Evolutionary conservation across 2,329 filamentous ascomycete species (phyloP).

Genomic region (Shiraia sp.): DNA sequence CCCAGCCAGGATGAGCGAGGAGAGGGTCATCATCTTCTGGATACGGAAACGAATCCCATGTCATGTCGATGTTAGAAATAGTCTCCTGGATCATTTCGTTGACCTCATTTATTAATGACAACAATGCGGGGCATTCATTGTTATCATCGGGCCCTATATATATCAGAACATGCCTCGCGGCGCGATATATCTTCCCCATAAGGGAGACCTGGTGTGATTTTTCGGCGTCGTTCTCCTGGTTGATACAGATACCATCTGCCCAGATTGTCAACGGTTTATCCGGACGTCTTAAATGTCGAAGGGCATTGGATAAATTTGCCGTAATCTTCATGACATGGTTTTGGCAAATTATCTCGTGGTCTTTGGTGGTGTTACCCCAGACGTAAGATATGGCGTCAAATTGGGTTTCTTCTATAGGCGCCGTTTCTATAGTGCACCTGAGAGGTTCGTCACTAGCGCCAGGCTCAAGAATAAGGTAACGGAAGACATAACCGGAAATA

Average conservation of each 20-base stretch:
- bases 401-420: not conserved
- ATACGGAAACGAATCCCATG: slow-evolving; percentile 1
- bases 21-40: slow-evolving; percentile 2
- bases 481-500: not conserved
- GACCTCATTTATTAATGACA: slow-evolving; percentile 3
- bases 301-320: slow-evolving; percentile 1
- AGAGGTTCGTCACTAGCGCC: not conserved
- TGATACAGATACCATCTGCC: slow-evolving; percentile 10
- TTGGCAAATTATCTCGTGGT: slow-evolving; percentile 2
- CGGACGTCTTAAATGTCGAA: slow-evolving; percentile 2
- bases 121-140: slow-evolving; percentile 1
- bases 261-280: slow-evolving; percentile 2
- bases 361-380: slow-evolving; percentile 2
- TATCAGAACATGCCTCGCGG: slow-evolving; percentile 3
- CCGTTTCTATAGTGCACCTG: not conserved
- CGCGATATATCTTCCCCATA: slow-evolving; percentile 8
- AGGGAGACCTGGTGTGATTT: slow-evolving; percentile 7
- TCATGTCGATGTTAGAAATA: not conserved
- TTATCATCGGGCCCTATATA: slow-evolving; percentile 3
- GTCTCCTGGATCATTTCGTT: slow-evolving; percentile 1
- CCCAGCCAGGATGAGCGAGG: slow-evolving; percentile 4
- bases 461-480: slow-evolving; percentile 2
- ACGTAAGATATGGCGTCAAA: slow-evolving; percentile 7
- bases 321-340: slow-evolving; percentile 1
- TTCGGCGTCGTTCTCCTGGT: slow-evolving; percentile 6